Base-by-base conservation (phyloP, 306 rosid species). In the Fragaria vesca region DNA sequence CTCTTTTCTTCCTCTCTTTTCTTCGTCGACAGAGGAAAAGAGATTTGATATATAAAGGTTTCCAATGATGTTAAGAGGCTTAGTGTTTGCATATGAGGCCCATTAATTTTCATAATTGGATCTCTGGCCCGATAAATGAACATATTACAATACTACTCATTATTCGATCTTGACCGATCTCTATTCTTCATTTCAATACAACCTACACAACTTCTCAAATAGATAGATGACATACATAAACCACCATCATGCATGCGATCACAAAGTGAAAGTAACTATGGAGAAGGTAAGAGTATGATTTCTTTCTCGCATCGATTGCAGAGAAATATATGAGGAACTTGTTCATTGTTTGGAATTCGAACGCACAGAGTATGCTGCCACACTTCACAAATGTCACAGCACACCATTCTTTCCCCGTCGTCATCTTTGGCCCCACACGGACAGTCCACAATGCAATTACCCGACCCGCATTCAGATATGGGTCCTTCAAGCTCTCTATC, bases 311-410 rank as follows among this genome's bases (percentile, higher is more conserved):
- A 94, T 16, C 86, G 82, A 65, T 68, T 87, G 77, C 97, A 94
- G 8, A 94, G 66, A 88, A 94, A 94, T 46, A 94, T 88, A 24
- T 78, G 86, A 61, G 98, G 97, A 73, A 86, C 76, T 75, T 89
- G 81, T 76, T 89, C 89, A 71, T 89, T 82, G 82, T 90, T 80
- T 4, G 93, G 95, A 71, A 94, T 87, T 8, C 90, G 71, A 85
- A 87, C 90, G 78, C 97, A 95, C 26, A 88, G 85, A 12, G 97
- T 95, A 15, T 92, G 98, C 74, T 95, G 93, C 93, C 87, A 76
- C 71, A 73, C 88, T 58, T 95, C 98, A 80, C 97, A 95, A 40
- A 94, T 94, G 81, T 94, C 98, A 81, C 97, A 94, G 0, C 82
- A 73, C 0, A 95, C 84, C 92, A 90, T 87, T 45, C 96, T 86